Base-by-base conservation (phyloP, 2,329 filamentous ascomycete species). In the Hirsutella rhossiliensis region DNA sequence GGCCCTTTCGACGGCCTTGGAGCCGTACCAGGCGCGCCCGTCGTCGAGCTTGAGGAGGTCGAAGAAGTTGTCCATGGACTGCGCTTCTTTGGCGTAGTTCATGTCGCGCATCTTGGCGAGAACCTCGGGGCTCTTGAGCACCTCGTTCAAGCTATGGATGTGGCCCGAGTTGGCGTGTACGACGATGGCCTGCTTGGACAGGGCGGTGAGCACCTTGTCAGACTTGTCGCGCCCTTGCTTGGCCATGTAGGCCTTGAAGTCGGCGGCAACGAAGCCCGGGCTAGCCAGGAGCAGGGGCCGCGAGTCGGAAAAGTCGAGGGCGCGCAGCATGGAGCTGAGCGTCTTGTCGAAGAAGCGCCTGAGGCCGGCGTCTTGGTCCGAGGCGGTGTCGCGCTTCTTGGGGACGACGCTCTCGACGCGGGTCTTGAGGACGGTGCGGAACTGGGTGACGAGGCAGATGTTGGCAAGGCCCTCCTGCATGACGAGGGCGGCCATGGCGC, bases 401-500 rank as follows among this genome's bases (percentile, higher is more conserved):
- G 82, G 77, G 43, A 87, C 73, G 23, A 72, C 64, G 50, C 75
- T 72, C 62, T 88, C 82, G 29, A 92, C 57, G 20, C 61, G 56
- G 41, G 62, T 58, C 52, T 85, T 82, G 45, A 88, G 63, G 27
- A 90, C 74, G 4, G 85, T 90, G 53, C 87, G 83, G 60, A 83
- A 81, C 56, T 87, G 80, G 3, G 84, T 89, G 44, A 92, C 84
- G 19, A 89, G 72, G 61, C 85, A 90, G 50, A 92, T 84, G 60
- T 89, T 87, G 45, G 87, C 84, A 15, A 85, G 63, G 15, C 85
- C 84, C 56, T 97, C 90, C 55, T 94, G 86, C 84, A 98, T 90
- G 20, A 97, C 85, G 1, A 97, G 82, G 0, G 92, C 90, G 44
- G 88, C 87, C 17, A 94, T 75, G 48, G 90, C 84, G 1, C 87